Conservation (phyloP, 176 grass and related monocot species). For the Echinochloa phyllopogon region DNA sequence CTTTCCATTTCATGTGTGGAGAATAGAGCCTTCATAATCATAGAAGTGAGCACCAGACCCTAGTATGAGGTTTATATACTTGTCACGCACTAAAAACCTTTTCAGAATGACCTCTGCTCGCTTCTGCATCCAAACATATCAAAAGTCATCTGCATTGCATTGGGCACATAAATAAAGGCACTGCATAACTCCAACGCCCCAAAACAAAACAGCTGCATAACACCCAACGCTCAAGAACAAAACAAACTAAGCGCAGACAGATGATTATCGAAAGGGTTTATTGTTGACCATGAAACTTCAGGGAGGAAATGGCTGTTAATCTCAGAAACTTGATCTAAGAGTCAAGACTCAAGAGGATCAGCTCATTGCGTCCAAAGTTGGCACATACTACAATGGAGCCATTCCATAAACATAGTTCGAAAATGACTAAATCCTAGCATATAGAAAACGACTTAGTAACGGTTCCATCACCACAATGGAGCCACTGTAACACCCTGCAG, state of each 20-base stretch:
- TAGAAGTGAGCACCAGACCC: no score
- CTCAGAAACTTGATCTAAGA: background rate
- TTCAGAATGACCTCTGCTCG: no score
- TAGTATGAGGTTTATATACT: no score
- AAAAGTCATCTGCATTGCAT: no score
- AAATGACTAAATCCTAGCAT: constrained; percentile 17
- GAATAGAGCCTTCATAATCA: no score
- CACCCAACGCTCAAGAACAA: background rate
- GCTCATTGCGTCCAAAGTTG: background rate
- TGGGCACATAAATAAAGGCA: no score
- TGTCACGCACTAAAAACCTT: no score
- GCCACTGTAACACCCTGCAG: constrained; percentile 40
- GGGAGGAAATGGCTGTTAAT: background rate
- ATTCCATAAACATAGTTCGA: background rate
- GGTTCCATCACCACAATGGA: background rate
- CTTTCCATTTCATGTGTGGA: no score
- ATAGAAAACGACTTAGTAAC: background rate
- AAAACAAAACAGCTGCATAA: background rate
- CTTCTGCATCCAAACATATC: no score
- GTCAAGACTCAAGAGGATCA: background rate
- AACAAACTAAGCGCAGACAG: background rate
- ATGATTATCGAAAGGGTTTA: background rate
- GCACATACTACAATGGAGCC: constrained; percentile 34
- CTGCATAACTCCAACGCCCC: no score
- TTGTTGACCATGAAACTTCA: no score